Percentiles rank a stretch among this genome's conserved stretches.
Evolutionary conservation across 179 eudicot genomes (phyloP).

Genomic region (Beta lomatogona): DNA sequence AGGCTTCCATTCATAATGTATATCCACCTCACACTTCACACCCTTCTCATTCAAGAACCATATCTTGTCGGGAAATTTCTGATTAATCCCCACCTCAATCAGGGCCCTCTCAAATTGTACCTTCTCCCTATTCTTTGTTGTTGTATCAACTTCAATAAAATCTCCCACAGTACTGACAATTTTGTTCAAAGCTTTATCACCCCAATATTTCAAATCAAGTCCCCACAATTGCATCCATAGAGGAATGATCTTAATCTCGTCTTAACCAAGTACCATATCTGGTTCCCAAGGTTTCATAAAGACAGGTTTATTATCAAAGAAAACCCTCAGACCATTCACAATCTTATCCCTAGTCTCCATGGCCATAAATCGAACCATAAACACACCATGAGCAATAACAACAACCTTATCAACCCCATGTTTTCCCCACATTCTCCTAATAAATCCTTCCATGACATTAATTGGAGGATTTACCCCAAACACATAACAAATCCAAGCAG

Average conservation of each 20-base stretch:
- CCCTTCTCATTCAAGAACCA: background rate
- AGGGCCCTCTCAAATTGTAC: background rate
- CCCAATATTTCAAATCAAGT: background rate
- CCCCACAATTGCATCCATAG: background rate
- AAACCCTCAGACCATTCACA: background rate
- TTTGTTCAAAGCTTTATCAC: background rate
- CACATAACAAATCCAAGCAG: background rate
- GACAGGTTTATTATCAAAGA: conserved; percentile 3
- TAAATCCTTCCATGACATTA: background rate
- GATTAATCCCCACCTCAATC: background rate
- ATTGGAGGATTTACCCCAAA: background rate
- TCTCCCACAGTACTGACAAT: background rate
- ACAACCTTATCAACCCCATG: background rate
- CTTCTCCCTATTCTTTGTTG: background rate
- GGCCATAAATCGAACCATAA: background rate
- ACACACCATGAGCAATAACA: background rate
- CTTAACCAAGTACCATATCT: background rate
- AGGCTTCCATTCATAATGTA: background rate
- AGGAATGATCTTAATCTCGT: background rate
- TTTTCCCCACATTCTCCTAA: background rate
- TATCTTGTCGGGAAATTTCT: too few species aligned
- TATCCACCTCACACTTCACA: background rate
- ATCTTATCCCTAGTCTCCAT: background rate
- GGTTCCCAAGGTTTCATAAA: too few species aligned
- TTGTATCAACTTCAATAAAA: background rate